A percentile compares a stretch with the other conserved stretches of the same genome.
Evolutionary conservation across 495 filamentous ascomycete species (phyloP).

Genomic region (Talaromyces thailandensis): DNA sequence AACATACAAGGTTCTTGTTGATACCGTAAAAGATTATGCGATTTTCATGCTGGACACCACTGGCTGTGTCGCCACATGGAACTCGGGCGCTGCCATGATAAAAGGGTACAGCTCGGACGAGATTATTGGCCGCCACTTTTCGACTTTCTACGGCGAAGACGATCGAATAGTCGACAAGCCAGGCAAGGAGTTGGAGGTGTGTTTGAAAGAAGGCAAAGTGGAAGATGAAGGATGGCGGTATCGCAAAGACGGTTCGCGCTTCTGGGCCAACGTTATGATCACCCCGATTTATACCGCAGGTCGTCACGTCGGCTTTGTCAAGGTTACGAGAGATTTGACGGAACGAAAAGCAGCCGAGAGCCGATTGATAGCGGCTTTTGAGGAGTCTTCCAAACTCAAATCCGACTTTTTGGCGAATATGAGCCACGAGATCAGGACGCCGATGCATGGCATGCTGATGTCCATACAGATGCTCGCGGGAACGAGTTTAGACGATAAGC

Average conservation of each 20-base stretch:
- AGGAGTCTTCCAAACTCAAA: conserved; percentile 56
- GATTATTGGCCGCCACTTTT: conserved; percentile 56
- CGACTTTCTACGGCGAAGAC: conserved; percentile 49
- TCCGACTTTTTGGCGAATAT: conserved; percentile 70
- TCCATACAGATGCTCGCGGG: conserved; percentile 63
- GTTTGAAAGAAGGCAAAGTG: conserved; percentile 49
- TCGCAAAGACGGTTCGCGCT: conserved; percentile 49
- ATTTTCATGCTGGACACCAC: conserved; percentile 57
- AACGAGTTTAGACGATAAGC: conserved; percentile 56
- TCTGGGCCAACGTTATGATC: conserved; percentile 63
- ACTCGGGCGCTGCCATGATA: conserved; percentile 46
- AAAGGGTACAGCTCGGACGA: conserved; percentile 50
- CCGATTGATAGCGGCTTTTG: conserved; percentile 50
- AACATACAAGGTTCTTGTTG: conserved; percentile 53
- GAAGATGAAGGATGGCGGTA: conserved; percentile 63
- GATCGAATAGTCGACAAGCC: conserved; percentile 46
- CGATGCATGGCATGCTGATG: conserved; percentile 67
- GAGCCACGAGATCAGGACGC: conserved; percentile 84
- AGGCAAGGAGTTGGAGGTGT: conserved; percentile 44
- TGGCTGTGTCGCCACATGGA: conserved; percentile 54
- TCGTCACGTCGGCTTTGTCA: conserved; percentile 53
- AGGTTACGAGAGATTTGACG: conserved; percentile 56
- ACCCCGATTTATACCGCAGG: conserved; percentile 49
- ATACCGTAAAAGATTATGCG: conserved; percentile 57
- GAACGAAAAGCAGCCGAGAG: conserved; percentile 51